phyloP scores from a whole-genome alignment of 2,329 filamentous ascomycete species.

The Talaromyces marneffei region DNA sequence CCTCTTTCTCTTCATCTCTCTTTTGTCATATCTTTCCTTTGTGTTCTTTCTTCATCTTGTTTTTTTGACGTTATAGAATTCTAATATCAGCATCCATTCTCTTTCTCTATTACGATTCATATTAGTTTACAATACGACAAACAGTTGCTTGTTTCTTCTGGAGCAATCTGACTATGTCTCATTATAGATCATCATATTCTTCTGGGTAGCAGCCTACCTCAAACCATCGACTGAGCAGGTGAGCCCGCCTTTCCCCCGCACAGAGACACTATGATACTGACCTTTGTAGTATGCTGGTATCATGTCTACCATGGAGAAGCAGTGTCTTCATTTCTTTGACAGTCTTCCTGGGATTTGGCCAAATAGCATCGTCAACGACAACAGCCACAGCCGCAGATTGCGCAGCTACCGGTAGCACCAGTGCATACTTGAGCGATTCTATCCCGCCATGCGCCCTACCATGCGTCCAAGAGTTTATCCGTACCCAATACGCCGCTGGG shows the following conservation, averaged over 20 bases:
- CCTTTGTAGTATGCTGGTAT: slow-evolving; percentile 30
- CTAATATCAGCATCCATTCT: slow-evolving; percentile 5
- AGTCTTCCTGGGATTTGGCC: slow-evolving; percentile 21
- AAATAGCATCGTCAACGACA: slow-evolving; percentile 10
- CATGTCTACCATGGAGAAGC: slow-evolving; percentile 24
- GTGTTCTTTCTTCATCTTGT: neutral
- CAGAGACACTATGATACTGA: neutral
- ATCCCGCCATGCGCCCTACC: slow-evolving; percentile 55
- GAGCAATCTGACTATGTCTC: slow-evolving; percentile 14
- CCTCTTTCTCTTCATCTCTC: neutral
- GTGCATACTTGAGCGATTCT: neutral
- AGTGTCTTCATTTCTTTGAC: slow-evolving; percentile 20
- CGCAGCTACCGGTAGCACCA: slow-evolving; percentile 10
- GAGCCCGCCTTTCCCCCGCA: slow-evolving; percentile 10
- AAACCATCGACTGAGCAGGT: slow-evolving; percentile 7
- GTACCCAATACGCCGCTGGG: slow-evolving; percentile 50
- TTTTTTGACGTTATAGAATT: neutral
- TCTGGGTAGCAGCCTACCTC: slow-evolving; percentile 14
- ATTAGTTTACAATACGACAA: neutral
- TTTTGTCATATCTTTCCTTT: neutral
- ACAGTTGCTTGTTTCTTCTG: neutral
- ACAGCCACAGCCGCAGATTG: slow-evolving; percentile 14
- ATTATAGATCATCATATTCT: slow-evolving; percentile 4
- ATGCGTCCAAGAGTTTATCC: slow-evolving; percentile 60
- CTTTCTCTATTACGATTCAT: neutral